phyloP scores from a whole-genome alignment of 139 green algal genomes.

The Helicosporidium sp. region DNA sequence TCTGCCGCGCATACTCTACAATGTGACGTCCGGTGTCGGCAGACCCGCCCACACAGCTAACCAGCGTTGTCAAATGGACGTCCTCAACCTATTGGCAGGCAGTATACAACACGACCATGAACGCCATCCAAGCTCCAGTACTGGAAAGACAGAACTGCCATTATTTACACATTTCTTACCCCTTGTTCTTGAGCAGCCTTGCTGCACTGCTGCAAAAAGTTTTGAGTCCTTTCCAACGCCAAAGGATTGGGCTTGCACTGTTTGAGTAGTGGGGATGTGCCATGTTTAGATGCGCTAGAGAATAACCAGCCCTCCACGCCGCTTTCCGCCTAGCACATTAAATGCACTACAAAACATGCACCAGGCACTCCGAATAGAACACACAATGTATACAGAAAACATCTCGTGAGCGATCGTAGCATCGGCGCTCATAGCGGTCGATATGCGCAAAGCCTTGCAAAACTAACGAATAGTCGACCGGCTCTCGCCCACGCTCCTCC shows the following conservation, averaged over 20 bases:
- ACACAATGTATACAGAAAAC: background rate
- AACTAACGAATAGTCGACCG: too few species aligned
- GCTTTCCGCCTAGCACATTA: too few species aligned
- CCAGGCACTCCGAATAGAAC: background rate
- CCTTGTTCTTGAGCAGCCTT: background rate
- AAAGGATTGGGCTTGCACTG: constrained; percentile 17
- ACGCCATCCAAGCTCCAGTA: background rate
- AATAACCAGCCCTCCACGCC: too few species aligned
- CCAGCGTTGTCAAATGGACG: constrained; percentile 14
- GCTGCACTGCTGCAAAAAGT: constrained; percentile 7
- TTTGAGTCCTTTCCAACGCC: constrained; percentile 4
- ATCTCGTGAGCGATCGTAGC: too few species aligned
- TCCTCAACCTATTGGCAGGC: background rate
- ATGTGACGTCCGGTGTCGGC: constrained; percentile 15
- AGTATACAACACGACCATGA: background rate
- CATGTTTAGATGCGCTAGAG: too few species aligned
- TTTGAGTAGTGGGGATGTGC: background rate
- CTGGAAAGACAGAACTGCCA: too few species aligned
- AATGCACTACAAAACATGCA: too few species aligned
- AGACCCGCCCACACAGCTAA: constrained; percentile 10
- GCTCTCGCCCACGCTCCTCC: too few species aligned
- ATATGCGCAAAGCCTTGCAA: too few species aligned
- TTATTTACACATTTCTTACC: too few species aligned
- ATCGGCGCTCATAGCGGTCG: too few species aligned
- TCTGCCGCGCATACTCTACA: constrained; percentile 8